Evolutionary conservation across 192 early-diverging fungal species (phyloP).

Genomic region (Diversispora epigaea): DNA sequence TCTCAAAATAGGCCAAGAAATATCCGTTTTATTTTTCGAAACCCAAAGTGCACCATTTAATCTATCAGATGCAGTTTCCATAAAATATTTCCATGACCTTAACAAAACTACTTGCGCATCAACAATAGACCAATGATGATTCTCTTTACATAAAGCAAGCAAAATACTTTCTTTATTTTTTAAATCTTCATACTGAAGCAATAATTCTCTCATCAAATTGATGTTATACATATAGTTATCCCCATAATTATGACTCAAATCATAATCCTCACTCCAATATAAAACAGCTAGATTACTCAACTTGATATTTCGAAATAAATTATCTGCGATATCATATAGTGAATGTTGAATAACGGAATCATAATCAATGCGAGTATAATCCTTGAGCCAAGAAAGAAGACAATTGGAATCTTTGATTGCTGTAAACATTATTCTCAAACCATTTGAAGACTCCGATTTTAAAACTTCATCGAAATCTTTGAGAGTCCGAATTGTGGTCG

Average conservation of each 20-base stretch:
- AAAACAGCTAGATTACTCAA: neutral
- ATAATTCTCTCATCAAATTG: slow-evolving; percentile 31
- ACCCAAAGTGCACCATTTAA: slow-evolving; percentile 13
- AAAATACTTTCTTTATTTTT: neutral
- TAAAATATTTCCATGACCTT: slow-evolving; percentile 39
- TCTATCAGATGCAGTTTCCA: slow-evolving; percentile 33
- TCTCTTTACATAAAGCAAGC: slow-evolving; percentile 20
- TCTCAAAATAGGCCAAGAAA: neutral
- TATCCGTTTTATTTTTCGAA: slow-evolving; percentile 10
- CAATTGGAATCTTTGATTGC: neutral
- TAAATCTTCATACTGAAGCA: neutral
- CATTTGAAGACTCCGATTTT: neutral
- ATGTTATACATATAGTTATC: slow-evolving; percentile 40
- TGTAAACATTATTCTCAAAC: slow-evolving; percentile 9
- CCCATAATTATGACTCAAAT: slow-evolving; percentile 39
- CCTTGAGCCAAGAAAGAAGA: slow-evolving; percentile 13
- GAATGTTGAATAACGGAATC: neutral
- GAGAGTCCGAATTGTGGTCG: neutral
- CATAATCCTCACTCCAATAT: slow-evolving; percentile 31
- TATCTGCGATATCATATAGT: neutral
- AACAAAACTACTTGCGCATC: slow-evolving; percentile 37
- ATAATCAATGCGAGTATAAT: slow-evolving; percentile 19
- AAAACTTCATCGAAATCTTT: neutral
- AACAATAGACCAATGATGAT: slow-evolving; percentile 34
- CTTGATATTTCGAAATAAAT: neutral